A percentile compares a stretch with the other conserved stretches of the same genome.
Evolutionary conservation across 306 rosid species (phyloP).

Genomic region (Oemleria cerasiformis): DNA sequence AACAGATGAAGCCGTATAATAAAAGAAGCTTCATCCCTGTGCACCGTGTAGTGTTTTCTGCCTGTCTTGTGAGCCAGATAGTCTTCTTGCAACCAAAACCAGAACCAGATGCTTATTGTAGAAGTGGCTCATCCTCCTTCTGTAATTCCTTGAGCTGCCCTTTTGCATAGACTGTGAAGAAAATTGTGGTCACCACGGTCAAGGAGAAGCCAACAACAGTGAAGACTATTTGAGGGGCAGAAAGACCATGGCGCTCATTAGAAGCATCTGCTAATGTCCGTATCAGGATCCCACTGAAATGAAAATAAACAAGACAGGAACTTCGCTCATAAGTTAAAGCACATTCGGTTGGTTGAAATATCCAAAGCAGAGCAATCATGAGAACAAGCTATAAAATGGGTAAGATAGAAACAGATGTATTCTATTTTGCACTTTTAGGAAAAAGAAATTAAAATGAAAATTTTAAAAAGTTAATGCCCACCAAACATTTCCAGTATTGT

Average conservation of each 20-base stretch:
- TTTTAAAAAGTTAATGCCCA: background rate
- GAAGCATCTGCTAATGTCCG: constrained; percentile 69
- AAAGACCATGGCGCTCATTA: constrained; percentile 41
- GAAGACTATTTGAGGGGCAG: constrained; percentile 57
- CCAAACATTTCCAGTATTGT: background rate
- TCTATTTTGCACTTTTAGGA: background rate
- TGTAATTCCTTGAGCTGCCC: constrained; percentile 48
- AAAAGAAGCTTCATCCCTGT: constrained; percentile 42
- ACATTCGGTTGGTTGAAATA: background rate
- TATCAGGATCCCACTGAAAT: constrained; percentile 76
- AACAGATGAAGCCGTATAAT: constrained; percentile 33
- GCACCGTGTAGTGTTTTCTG: background rate
- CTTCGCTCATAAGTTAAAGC: background rate
- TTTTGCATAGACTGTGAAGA: constrained; percentile 67
- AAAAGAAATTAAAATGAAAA: background rate
- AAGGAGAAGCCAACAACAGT: constrained; percentile 51
- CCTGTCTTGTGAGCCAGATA: constrained; percentile 6
- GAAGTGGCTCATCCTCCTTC: constrained; percentile 45
- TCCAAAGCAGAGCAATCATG: background rate
- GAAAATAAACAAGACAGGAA: background rate
- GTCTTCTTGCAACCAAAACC: constrained; percentile 5
- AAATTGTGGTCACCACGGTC: constrained; percentile 53
- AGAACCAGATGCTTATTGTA: constrained; percentile 43
- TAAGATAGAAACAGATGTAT: background rate
- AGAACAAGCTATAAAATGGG: background rate